Percentiles rank a stretch among this genome's conserved stretches.
These are phyloP conservation scores for Candida germanica DNA, from an alignment of 805 yeast species.

Conservation along the genomic window DNA sequence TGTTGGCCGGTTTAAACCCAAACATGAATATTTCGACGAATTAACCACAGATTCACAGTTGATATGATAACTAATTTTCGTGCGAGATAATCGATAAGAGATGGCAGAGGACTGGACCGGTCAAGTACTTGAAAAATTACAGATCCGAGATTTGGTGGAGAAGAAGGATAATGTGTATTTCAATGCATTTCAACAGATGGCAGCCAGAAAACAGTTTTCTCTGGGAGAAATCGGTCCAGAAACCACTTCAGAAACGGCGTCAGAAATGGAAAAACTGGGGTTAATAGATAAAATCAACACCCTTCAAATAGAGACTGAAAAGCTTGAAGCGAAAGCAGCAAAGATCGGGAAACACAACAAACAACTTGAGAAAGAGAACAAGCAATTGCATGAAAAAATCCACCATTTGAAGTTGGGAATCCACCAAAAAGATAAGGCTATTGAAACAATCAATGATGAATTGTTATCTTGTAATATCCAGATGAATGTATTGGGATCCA, in stretches of 20 bases:
- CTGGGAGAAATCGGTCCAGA: background rate
- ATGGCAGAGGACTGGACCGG: slow-evolving; percentile 19
- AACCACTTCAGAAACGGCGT: background rate
- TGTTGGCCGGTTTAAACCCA: too few relatives aligned
- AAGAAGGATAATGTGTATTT: slow-evolving; percentile 28
- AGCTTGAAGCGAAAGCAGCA: slow-evolving; percentile 15
- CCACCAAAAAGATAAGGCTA: slow-evolving; percentile 50
- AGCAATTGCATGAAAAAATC: slow-evolving; percentile 18
- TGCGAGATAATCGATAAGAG: slow-evolving; percentile 1
- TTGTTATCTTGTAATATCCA: slow-evolving; percentile 59
- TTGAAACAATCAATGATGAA: slow-evolving; percentile 66
- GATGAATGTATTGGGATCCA: slow-evolving; percentile 40
- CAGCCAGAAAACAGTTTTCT: slow-evolving; percentile 1
- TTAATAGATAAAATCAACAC: slow-evolving; percentile 10
- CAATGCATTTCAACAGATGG: slow-evolving; percentile 32
- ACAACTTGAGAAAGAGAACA: slow-evolving; percentile 16
- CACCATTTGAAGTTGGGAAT: slow-evolving; percentile 25
- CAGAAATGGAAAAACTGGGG: slow-evolving; percentile 2
- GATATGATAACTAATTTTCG: too few relatives aligned
- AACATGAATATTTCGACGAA: too few relatives aligned
- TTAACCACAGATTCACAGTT: background rate
- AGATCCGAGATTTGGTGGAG: slow-evolving; percentile 31
- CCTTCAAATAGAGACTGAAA: slow-evolving; percentile 20
- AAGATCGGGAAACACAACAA: slow-evolving; percentile 12
- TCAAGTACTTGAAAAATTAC: slow-evolving; percentile 23